Evolutionary conservation across 2,329 filamentous ascomycete species (phyloP).

Genomic region (Cryoendolithus antarcticus): DNA sequence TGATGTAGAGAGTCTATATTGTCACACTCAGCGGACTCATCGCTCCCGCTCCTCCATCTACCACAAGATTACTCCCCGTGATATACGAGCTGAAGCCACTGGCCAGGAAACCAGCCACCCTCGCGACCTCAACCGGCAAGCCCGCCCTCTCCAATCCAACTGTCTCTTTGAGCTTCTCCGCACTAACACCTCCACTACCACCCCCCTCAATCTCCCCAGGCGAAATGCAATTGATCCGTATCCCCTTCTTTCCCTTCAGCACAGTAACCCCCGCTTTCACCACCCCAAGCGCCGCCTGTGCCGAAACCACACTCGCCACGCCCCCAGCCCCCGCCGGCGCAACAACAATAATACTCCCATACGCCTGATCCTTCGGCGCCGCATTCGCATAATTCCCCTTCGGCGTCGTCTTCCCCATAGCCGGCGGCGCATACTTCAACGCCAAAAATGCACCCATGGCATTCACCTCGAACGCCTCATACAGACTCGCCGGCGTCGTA

Average conservation of each 20-base stretch:
- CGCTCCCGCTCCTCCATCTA: slow-evolving; percentile 44
- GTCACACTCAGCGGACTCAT: slow-evolving; percentile 21
- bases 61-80: slow-evolving; percentile 49
- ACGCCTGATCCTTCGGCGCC: slow-evolving; percentile 46
- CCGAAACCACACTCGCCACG: slow-evolving; percentile 48
- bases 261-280: slow-evolving; percentile 46
- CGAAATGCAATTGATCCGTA: slow-evolving; percentile 45
- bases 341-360: slow-evolving; percentile 52
- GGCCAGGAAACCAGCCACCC: slow-evolving; percentile 50
- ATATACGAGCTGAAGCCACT: slow-evolving; percentile 52
- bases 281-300: slow-evolving; percentile 49
- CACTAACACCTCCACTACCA: slow-evolving; percentile 38
- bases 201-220: slow-evolving; percentile 37
- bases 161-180: slow-evolving; percentile 36
- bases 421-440: slow-evolving; percentile 50
- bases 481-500: slow-evolving; percentile 44
- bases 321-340: slow-evolving; percentile 47
- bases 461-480: slow-evolving; percentile 48
- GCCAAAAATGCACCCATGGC: slow-evolving; percentile 52
- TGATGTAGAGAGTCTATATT: too few relatives aligned
- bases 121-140: slow-evolving; percentile 44
- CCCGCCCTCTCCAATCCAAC: slow-evolving; percentile 49
- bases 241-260: slow-evolving; percentile 42
- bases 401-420: slow-evolving; percentile 48
- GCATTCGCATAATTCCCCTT: slow-evolving; percentile 48